Evolutionary conservation across 805 yeast species (phyloP).

Genomic region (Zygotorulaspora florentina): DNA sequence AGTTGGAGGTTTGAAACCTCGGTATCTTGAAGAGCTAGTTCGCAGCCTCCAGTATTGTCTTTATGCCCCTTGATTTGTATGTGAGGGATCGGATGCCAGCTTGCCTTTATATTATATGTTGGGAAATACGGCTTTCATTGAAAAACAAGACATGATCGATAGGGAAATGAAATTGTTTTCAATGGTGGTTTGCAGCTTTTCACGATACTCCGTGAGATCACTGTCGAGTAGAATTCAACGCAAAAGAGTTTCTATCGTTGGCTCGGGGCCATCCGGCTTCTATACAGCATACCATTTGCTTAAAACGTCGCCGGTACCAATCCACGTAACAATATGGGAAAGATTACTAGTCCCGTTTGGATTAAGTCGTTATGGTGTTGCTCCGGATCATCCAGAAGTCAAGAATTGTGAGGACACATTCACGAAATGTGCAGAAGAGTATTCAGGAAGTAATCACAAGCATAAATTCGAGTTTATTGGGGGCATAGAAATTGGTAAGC

Average conservation of each 20-base stretch:
- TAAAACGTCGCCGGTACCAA: conserved; percentile 40
- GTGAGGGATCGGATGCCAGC: too few relatives aligned
- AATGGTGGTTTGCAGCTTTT: conserved; percentile 1
- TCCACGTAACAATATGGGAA: conserved; percentile 73
- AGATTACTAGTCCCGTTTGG: conserved; percentile 88
- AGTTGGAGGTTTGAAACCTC: too few relatives aligned
- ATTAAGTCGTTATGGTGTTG: conserved; percentile 89
- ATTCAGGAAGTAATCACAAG: conserved; percentile 22
- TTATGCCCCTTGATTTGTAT: too few relatives aligned
- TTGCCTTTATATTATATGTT: too few relatives aligned
- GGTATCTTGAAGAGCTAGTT: too few relatives aligned
- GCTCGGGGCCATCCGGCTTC: conserved; percentile 96
- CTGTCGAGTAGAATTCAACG: conserved; percentile 7
- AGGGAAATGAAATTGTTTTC: background rate
- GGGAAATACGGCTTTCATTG: background rate
- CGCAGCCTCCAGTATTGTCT: too few relatives aligned
- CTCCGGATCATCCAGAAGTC: conserved; percentile 98
- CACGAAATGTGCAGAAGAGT: conserved; percentile 42
- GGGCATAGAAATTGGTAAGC: conserved; percentile 63
- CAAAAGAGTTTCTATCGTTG: conserved; percentile 65
- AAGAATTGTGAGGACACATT: conserved; percentile 74
- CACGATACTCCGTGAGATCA: conserved; percentile 3
- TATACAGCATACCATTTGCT: conserved; percentile 77
- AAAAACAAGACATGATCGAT: background rate
- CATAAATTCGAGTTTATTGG: conserved; percentile 59